Base-by-base conservation (phyloP, 2,329 filamentous ascomycete species). In the Epichloe aotearoae region DNA sequence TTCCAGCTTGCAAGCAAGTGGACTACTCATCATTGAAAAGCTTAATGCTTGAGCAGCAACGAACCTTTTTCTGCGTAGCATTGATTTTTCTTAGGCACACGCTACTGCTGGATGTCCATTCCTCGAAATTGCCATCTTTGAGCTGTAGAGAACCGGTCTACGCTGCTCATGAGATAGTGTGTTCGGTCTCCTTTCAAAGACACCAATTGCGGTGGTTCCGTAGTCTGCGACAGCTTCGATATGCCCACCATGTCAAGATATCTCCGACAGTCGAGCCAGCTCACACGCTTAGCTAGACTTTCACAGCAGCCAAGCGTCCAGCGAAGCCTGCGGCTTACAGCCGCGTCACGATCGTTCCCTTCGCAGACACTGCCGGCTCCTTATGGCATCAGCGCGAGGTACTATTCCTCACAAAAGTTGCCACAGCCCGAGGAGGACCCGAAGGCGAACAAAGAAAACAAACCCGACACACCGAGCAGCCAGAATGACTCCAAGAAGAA, bases 181-280 rank as follows among this genome's bases (percentile, higher is more conserved):
- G 59, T 57, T 56, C 52, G 59, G 57, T 56, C 52, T 50, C 53
- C 49, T 52, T 50, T 43, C 54, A 46, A 53, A 49, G 55, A 50
- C 54, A 19, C 57, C 56, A 56, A 57, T 55, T 55, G 63, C 65
- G 65, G 65, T 61, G 57, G 57, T 64, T 61, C 65, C 66, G 64
- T 60, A 59, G 49, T 58, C 55, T 33, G 57, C 62, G 61, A 62
- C 57, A 60, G 56, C 56, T 54, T 55, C 54, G 53, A 59, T 56
- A 56, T 56, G 43, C 40, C 58, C 57, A 60, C 65, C 68, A 86
- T 86, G 83, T 81, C 80, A 65, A 78, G 79, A 61, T 72, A 83
- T 61, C 70, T 85, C 58, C 78, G 82, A 66, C 79, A 80, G 66
- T 76, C 82, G 65, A 78, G 79, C 71, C 77, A 79, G 66, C 69